phyloP scores from a whole-genome alignment of 805 yeast species.

The Metschnikowia matae region DNA sequence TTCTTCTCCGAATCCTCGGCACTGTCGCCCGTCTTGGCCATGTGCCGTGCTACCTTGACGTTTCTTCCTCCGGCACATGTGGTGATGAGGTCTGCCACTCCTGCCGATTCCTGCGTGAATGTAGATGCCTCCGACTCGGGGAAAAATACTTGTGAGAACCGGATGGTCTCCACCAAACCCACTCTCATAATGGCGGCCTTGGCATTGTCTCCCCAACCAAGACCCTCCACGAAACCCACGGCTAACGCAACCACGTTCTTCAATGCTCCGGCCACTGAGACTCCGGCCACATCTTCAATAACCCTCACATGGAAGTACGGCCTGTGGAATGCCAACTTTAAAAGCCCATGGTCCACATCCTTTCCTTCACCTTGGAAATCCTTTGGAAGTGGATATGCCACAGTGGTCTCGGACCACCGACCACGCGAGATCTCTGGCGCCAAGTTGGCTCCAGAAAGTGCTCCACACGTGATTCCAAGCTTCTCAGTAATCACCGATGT shows the following conservation, averaged over 20 bases:
- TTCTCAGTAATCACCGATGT: constrained; percentile 75
- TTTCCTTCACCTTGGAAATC: constrained; percentile 64
- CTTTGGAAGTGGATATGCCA: constrained; percentile 76
- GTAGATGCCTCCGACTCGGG: constrained; percentile 56
- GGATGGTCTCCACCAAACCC: constrained; percentile 85
- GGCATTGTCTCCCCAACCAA: constrained; percentile 99
- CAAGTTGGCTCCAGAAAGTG: constrained; percentile 92
- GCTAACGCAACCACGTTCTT: constrained; percentile 95
- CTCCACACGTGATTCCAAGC: constrained; percentile 90
- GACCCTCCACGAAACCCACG: constrained; percentile 96
- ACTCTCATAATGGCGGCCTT: constrained; percentile 96
- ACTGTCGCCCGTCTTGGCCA: constrained; percentile 73
- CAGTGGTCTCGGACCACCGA: constrained; percentile 97
- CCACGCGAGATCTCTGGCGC: constrained; percentile 96
- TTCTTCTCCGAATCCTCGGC: constrained; percentile 82
- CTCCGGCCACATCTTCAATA: constrained; percentile 90
- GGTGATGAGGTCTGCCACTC: constrained; percentile 97
- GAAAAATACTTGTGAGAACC: constrained; percentile 69
- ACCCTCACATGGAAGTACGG: constrained; percentile 97
- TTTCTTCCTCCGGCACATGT: constrained; percentile 98
- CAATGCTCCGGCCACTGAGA: constrained; percentile 93
- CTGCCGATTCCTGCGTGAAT: constrained; percentile 90
- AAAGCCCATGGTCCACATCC: constrained; percentile 67
- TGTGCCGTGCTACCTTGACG: constrained; percentile 81
- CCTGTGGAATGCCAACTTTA: constrained; percentile 89